phyloP scores from a whole-genome alignment of 2,329 filamentous ascomycete genomes.

The Stenocarpella maydis region DNA sequence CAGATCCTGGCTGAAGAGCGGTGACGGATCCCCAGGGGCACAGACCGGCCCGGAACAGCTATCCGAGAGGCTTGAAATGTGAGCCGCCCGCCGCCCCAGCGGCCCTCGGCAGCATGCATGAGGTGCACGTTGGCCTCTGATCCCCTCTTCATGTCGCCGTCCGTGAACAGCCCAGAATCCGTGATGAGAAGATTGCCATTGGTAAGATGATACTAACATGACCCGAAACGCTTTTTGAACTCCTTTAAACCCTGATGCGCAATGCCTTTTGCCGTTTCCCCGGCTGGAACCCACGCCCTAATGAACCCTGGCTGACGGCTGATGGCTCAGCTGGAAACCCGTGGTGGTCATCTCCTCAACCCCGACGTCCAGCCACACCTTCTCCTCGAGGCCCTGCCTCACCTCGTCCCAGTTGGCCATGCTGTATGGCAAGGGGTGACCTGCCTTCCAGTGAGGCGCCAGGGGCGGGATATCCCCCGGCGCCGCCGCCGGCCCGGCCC shows the following conservation, averaged over 20 bases:
- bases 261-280: background rate
- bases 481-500: background rate
- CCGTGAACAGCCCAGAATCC: background rate
- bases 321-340: constrained; percentile 9
- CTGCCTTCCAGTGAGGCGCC: constrained; percentile 31
- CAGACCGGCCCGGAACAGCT: constrained; percentile 1
- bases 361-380: constrained; percentile 31
- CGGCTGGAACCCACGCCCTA: background rate
- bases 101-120: background rate
- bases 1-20: constrained; percentile 3
- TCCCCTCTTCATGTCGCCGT: background rate
- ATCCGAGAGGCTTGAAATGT: background rate
- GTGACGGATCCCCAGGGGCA: too few relatives aligned
- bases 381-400: constrained; percentile 24
- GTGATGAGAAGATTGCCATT: background rate
- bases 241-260: background rate
- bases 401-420: constrained; percentile 30
- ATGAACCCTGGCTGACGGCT: constrained; percentile 15
- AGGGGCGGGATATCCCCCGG: constrained; percentile 27
- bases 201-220: constrained; percentile 5
- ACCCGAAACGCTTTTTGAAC: background rate
- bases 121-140: background rate
- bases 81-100: background rate
- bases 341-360: constrained; percentile 19
- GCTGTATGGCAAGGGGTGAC: constrained; percentile 33